These are phyloP conservation scores for Naganishia albida DNA, from an alignment of 1,284 basidiomycete genomes.

Conservation along the genomic window DNA sequence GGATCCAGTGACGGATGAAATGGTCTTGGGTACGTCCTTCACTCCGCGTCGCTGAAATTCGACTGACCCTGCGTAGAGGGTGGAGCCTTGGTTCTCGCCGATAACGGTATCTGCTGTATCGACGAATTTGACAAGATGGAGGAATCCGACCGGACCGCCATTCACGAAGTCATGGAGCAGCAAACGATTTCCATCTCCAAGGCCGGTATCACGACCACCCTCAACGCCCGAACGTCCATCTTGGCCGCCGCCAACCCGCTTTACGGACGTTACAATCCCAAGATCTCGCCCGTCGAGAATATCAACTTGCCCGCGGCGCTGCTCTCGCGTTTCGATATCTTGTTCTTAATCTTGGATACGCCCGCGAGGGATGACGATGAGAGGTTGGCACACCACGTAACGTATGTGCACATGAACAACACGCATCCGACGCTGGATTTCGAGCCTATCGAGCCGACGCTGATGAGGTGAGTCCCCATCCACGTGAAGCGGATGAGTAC, in stretches of 20 bases:
- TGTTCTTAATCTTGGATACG: slow-evolving; percentile 97
- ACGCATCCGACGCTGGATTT: slow-evolving; percentile 75
- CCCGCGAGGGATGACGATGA: slow-evolving; percentile 93
- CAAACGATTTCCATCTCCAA: slow-evolving; percentile 99
- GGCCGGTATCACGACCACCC: slow-evolving; percentile 96
- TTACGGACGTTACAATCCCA: slow-evolving; percentile 97
- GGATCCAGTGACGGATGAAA: slow-evolving; percentile 98
- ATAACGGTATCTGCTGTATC: slow-evolving; percentile 99
- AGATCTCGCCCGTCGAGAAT: slow-evolving; percentile 96
- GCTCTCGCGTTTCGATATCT: slow-evolving; percentile 90
- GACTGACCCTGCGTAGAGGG: slow-evolving; percentile 68
- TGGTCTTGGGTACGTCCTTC: slow-evolving; percentile 80
- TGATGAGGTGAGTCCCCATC: slow-evolving; percentile 71
- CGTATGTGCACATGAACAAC: slow-evolving; percentile 96
- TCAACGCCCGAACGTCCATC: slow-evolving; percentile 98
- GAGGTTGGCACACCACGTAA: slow-evolving; percentile 92
- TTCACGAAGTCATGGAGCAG: slow-evolving; percentile 99
- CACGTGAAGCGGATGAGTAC: neutral
- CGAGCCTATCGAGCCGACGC: slow-evolving; percentile 76
- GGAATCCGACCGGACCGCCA: slow-evolving; percentile 93
- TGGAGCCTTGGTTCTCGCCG: slow-evolving; percentile 94
- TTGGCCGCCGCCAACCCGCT: slow-evolving; percentile 97
- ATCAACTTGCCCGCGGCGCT: slow-evolving; percentile 98
- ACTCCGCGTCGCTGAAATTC: neutral
- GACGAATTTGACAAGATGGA: slow-evolving; percentile 99